phyloP scores from a whole-genome alignment of 2,329 filamentous ascomycete genomes.

The Blumeriella jaapii region DNA sequence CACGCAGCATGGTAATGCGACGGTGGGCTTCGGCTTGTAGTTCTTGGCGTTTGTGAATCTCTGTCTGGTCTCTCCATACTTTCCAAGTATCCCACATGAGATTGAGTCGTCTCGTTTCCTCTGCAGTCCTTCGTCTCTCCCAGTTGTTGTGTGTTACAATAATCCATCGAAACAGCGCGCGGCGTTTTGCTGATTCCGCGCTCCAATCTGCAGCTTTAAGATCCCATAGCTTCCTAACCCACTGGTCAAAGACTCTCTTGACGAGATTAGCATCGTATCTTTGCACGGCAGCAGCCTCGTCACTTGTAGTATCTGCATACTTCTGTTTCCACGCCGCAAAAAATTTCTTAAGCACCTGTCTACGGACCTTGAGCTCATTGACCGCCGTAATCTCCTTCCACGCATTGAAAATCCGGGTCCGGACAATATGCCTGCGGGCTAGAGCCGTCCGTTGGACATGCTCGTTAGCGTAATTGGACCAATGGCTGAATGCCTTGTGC shows the following conservation, averaged over 20 bases:
- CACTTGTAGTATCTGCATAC: conserved; percentile 12
- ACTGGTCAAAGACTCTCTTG: conserved; percentile 24
- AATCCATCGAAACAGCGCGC: conserved; percentile 19
- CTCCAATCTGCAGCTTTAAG: conserved; percentile 15
- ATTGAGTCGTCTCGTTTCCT: conserved; percentile 14
- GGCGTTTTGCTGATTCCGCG: conserved; percentile 12
- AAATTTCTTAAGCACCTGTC: conserved; percentile 42
- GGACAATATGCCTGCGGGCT: conserved; percentile 59
- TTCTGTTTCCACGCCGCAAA: conserved; percentile 35
- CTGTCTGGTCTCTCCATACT: conserved; percentile 17
- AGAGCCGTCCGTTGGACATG: conserved; percentile 54
- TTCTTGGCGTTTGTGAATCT: conserved; percentile 8
- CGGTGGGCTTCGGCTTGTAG: conserved; percentile 12
- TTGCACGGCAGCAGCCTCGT: conserved; percentile 23
- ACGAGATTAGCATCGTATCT: conserved; percentile 25
- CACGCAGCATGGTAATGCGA: conserved; percentile 7
- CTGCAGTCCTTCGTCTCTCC: conserved; percentile 14
- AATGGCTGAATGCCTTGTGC: conserved; percentile 54
- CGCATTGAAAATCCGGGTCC: conserved; percentile 55
- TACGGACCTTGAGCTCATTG: conserved; percentile 33
- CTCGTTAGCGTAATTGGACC: conserved; percentile 53
- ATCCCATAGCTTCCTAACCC: conserved; percentile 28
- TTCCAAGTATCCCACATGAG: conserved; percentile 15
- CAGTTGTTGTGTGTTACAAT: conserved; percentile 10
- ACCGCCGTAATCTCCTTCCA: conserved; percentile 51